phyloP scores from a whole-genome alignment of 371 early-diverging fungal species.

The Polyrhizophydium stewartii region DNA sequence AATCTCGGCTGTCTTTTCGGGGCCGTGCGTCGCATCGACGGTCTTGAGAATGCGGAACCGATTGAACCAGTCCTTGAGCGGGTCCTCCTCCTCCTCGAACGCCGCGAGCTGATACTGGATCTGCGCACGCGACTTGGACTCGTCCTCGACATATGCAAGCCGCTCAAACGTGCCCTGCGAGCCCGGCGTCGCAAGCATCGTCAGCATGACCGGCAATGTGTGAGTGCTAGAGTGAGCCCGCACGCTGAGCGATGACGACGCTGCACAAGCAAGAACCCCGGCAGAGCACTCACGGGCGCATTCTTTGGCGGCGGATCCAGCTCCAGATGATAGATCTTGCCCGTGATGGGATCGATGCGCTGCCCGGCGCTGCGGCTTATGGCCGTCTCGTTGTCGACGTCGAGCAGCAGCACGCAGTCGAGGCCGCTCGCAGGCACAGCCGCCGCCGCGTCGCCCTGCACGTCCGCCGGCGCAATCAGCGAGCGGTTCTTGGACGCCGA shows the following conservation, averaged over 20 bases:
- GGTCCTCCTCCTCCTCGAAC: constrained; percentile 47
- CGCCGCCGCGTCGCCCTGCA: constrained; percentile 9
- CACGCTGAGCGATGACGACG: no score
- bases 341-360: constrained; percentile 42
- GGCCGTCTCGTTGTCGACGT: constrained; percentile 45
- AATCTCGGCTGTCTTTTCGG: constrained; percentile 9
- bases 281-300: constrained; percentile 19
- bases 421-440: constrained; percentile 28
- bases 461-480: constrained; percentile 32
- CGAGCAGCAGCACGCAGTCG: constrained; percentile 43
- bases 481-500: constrained; percentile 13
- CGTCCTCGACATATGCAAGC: constrained; percentile 31
- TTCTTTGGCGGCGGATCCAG: constrained; percentile 43
- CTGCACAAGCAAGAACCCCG: background rate
- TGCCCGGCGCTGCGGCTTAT: constrained; percentile 39
- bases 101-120: constrained; percentile 43
- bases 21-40: constrained; percentile 18
- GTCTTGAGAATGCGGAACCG: constrained; percentile 11
- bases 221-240: no score
- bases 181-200: no score
- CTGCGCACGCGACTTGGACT: constrained; percentile 27
- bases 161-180: constrained; percentile 42
- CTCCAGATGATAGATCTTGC: constrained; percentile 45
- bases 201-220: no score
- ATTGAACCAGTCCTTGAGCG: constrained; percentile 40